These are phyloP conservation scores for Suillus alpinus DNA, from an alignment of 768 basidiomycete genomes.

Conservation along the genomic window DNA sequence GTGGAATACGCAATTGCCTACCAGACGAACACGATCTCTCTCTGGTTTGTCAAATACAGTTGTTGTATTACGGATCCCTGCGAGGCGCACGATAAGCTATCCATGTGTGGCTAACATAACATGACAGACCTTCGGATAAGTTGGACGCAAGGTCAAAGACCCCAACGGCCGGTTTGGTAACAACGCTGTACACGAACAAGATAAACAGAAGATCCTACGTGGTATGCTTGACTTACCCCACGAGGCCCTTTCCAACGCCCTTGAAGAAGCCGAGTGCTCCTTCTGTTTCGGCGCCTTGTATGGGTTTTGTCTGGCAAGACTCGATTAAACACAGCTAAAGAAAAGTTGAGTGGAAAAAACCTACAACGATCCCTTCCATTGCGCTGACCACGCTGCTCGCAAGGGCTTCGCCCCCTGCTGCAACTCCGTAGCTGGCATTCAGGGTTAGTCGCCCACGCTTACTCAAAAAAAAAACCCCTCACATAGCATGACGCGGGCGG, in stretches of 20 bases:
- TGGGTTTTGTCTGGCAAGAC: conserved; percentile 77
- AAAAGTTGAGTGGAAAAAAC: conserved; percentile 18
- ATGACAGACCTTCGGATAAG: conserved; percentile 74
- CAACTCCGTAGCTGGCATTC: conserved; percentile 78
- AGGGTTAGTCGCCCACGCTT: background rate
- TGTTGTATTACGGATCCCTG: conserved; percentile 96
- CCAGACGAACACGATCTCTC: conserved; percentile 81
- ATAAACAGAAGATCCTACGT: background rate
- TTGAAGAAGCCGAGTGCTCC: conserved; percentile 98
- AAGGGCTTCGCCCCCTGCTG: conserved; percentile 91
- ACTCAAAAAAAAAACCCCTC: conserved; percentile 20
- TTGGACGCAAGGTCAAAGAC: conserved; percentile 96
- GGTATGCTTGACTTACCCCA: conserved; percentile 56
- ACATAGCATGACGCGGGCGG: conserved; percentile 95
- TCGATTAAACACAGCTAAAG: conserved; percentile 4
- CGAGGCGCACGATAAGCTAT: conserved; percentile 8
- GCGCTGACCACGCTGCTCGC: conserved; percentile 94
- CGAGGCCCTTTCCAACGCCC: conserved; percentile 93
- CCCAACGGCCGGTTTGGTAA: conserved; percentile 96
- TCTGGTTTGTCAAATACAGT: conserved; percentile 94
- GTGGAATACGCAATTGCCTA: conserved; percentile 32
- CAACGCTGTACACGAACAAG: conserved; percentile 48
- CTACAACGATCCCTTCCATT: conserved; percentile 89
- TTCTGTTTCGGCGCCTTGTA: conserved; percentile 93
- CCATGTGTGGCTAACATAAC: background rate